Evolutionary conservation across 345 rosid species (phyloP).

Genomic region (Gossypium raimondii): DNA sequence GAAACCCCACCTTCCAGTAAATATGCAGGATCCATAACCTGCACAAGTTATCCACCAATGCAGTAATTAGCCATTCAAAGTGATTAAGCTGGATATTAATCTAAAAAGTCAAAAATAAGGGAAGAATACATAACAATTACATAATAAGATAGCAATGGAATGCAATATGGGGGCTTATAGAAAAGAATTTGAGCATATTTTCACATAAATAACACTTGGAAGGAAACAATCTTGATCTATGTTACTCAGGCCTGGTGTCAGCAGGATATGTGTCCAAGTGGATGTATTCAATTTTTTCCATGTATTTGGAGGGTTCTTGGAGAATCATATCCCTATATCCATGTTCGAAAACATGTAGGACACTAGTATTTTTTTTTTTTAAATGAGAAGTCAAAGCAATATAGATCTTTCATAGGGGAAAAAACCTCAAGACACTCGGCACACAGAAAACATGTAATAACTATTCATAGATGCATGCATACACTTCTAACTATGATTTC

Average conservation of each 20-base stretch:
- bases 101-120: not conserved
- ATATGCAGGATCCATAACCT: conserved; percentile 73
- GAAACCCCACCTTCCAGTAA: conserved; percentile 69
- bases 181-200: not conserved
- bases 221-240: not conserved
- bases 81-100: not conserved
- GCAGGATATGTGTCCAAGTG: no score
- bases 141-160: not conserved
- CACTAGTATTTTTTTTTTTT: no score
- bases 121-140: not conserved
- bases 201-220: not conserved
- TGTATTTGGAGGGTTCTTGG: no score
- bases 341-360: no score
- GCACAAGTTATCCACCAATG: conserved; percentile 19
- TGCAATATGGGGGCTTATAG: not conserved
- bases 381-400: no score
- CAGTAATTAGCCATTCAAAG: conserved; percentile 1
- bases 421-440: not conserved
- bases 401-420: not conserved
- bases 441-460: not conserved
- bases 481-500: not conserved
- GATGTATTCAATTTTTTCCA: no score
- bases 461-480: not conserved
- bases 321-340: no score
- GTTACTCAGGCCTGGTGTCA: no score